These are phyloP conservation scores for Sarocladiaceae sp. DNA, from an alignment of 2,329 filamentous ascomycete species.

Conservation along the genomic window DNA sequence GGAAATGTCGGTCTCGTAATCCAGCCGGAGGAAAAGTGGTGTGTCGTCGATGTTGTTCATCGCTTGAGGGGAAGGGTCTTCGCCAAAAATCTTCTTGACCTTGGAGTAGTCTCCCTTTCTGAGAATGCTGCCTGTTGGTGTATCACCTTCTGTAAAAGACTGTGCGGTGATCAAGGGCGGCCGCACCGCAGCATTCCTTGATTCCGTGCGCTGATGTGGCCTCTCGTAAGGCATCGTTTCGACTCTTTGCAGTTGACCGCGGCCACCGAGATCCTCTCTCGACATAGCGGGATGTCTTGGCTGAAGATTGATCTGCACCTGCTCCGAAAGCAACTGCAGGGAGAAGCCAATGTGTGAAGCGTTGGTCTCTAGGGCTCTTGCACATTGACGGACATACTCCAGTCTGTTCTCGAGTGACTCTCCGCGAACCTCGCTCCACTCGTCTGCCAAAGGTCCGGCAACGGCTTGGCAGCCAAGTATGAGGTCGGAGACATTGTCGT, in stretches of 20 bases:
- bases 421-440: conserved; percentile 91
- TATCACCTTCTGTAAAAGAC: conserved; percentile 62
- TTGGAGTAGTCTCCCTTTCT: conserved; percentile 60
- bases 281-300: conserved; percentile 24
- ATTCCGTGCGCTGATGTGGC: conserved; percentile 53
- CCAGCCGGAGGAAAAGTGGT: conserved; percentile 79
- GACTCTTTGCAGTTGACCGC: conserved; percentile 51
- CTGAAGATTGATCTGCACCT: conserved; percentile 58
- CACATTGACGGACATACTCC: conserved; percentile 72
- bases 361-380: conserved; percentile 78
- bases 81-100: conserved; percentile 62
- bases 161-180: conserved; percentile 51
- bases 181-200: conserved; percentile 38
- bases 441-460: conserved; percentile 86
- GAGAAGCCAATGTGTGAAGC: conserved; percentile 86
- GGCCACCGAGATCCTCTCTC: conserved; percentile 15
- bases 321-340: conserved; percentile 80
- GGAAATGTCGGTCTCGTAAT: conserved; percentile 83
- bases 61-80: conserved; percentile 52
- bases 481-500: conserved; percentile 89
- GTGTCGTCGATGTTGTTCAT: conserved; percentile 64
- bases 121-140: conserved; percentile 43
- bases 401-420: conserved; percentile 85
- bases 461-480: conserved; percentile 84
- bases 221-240: conserved; percentile 54